Conservation (phyloP, 768 basidiomycete genomes). For the Hygrophorus russula region DNA sequence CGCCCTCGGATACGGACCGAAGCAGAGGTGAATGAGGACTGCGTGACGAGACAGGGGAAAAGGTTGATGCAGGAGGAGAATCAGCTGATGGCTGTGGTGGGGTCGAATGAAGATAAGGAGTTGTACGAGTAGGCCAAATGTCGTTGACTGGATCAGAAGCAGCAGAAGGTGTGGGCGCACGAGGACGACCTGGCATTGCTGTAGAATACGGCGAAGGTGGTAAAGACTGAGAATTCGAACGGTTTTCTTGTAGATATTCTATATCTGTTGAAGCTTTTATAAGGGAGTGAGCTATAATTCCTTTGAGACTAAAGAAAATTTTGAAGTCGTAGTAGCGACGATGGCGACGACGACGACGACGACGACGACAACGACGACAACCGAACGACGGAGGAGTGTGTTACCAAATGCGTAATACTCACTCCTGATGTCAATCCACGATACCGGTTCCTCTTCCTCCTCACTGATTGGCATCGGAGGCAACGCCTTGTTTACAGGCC, state of each 20-base stretch:
- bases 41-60: conserved; percentile 5
- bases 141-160: conserved; percentile 12
- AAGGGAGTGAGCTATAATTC: no score
- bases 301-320: neutral
- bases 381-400: no score
- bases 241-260: conserved; percentile 19
- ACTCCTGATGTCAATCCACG: conserved; percentile 6
- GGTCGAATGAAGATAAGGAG: neutral
- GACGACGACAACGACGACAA: conserved; percentile 1
- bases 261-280: conserved; percentile 7
- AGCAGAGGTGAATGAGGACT: conserved; percentile 21
- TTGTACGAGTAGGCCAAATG: conserved; percentile 3
- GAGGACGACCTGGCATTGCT: conserved; percentile 22
- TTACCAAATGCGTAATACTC: conserved; percentile 4
- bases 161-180: conserved; percentile 26
- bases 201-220: conserved; percentile 23
- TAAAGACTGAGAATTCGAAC: no score
- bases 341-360: neutral
- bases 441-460: neutral
- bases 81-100: conserved; percentile 10
- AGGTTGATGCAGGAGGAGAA: conserved; percentile 8
- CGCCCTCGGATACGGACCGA: conserved; percentile 27
- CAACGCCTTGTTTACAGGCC: no score
- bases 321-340: neutral
- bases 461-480: neutral